Conservation (phyloP, 1,284 basidiomycete genomes). For the Paramarasmius palmivorus region DNA sequence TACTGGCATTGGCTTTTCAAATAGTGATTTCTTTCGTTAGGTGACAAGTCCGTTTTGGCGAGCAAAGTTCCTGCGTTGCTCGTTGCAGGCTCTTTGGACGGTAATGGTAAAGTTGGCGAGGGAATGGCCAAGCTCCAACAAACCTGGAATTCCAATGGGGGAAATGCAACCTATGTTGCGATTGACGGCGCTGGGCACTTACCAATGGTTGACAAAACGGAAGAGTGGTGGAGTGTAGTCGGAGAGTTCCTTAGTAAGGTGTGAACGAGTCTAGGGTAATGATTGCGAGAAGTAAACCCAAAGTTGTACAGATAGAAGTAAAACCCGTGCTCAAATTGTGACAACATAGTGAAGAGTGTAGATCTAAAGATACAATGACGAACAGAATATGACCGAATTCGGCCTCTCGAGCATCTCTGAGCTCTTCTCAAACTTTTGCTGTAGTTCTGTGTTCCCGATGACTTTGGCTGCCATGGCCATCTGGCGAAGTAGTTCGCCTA, state of each 20-base stretch:
- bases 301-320: too few relatives aligned
- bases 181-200: conserved; percentile 44
- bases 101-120: conserved; percentile 41
- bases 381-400: conserved; percentile 93
- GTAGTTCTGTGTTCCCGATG: conserved; percentile 91
- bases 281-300: too few relatives aligned
- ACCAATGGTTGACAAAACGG: conserved; percentile 50
- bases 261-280: too few relatives aligned
- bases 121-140: conserved; percentile 33
- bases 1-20: too few relatives aligned
- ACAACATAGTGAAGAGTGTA: background rate
- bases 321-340: too few relatives aligned
- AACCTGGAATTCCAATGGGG: conserved; percentile 33
- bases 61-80: conserved; percentile 35
- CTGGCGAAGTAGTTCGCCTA: conserved; percentile 94
- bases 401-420: conserved; percentile 90
- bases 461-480: conserved; percentile 95
- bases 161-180: conserved; percentile 30
- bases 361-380: conserved; percentile 71
- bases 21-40: too few relatives aligned
- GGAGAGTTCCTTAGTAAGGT: conserved; percentile 16
- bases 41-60: conserved; percentile 24
- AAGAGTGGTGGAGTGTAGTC: conserved; percentile 35
- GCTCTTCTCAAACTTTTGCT: conserved; percentile 88
- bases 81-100: conserved; percentile 46